Evolutionary conservation across 768 basidiomycete species (phyloP), one percentile per base, ranked within the genome.

Genomic region (Rhizopogon sp.): DNA sequence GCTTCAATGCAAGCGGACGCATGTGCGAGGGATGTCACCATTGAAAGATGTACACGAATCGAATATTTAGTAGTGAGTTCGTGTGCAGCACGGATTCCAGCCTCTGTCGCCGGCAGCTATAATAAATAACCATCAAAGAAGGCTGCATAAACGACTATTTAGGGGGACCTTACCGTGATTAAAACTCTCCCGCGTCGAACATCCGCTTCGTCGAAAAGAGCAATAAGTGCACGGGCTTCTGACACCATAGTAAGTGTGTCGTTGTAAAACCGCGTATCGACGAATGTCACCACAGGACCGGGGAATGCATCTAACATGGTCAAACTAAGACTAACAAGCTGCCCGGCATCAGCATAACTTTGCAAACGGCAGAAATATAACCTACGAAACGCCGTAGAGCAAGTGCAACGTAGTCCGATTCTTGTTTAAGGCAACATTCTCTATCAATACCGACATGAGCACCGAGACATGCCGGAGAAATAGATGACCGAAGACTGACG

Each of bases 31-130:
- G 71, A 72, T 4, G 80, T 73, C n/a, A 84, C 83, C 44, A 78
- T 60, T 39, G 72, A 72, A 39, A 87, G 65, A 63, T 84, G 81
- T 20, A 77, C 77, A 20, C 74, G 68, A 31, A 84, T 77, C n/a
- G 64, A 62, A 46, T 77, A 60, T 43, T 62, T 61, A 20, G 65
- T 58, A 37, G 70, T 65, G 10, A 85, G 74, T 49, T 63, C 59
- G 25, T 62, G 65, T 0, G 81, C 76, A 6, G 84, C 83, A 25
- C 55, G 51, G 11, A 85, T 72, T 14, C 84, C 85, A 29, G 70
- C 70, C 37, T 78, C 74, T 0, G 83, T 85, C 5, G 83, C 82
- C 31, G 83, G 81, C 39, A 86, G 75, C 83, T 85, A 33, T 6
- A 17, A 13, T 39, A 43, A 10, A 52, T 10, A 17, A 22, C n/a